A percentile compares a stretch with the other conserved stretches of the same genome.
phyloP scores from a whole-genome alignment of 106 monocot genomes.

The Xerophyta viscosa region DNA sequence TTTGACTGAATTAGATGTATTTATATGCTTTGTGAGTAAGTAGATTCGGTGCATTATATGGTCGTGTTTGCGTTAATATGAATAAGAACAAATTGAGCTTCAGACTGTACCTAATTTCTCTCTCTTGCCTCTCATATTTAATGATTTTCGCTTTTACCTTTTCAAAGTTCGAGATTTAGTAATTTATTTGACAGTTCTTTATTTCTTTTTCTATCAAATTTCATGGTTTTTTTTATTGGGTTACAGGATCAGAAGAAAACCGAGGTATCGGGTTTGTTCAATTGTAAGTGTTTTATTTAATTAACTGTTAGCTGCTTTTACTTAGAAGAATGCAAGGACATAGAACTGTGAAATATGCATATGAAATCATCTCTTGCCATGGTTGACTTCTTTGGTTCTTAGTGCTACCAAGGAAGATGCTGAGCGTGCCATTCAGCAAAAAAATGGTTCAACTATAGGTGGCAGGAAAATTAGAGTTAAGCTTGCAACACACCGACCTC shows the following conservation, averaged over 20 bases:
- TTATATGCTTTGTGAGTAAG: too few relatives aligned
- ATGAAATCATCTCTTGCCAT: not conserved
- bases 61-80: too few relatives aligned
- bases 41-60: too few relatives aligned
- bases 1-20: too few relatives aligned
- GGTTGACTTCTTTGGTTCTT: not conserved
- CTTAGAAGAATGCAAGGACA: not conserved
- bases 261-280: conserved; percentile 65
- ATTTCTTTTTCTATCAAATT: not conserved
- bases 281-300: conserved; percentile 40
- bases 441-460: conserved; percentile 55
- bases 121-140: too few relatives aligned
- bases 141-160: too few relatives aligned
- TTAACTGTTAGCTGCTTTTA: not conserved
- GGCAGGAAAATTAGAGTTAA: conserved; percentile 84
- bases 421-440: conserved; percentile 65
- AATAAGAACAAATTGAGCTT: too few relatives aligned
- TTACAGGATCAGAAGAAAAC: conserved; percentile 51
- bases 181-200: too few relatives aligned
- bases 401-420: conserved; percentile 86
- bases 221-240: not conserved
- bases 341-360: not conserved
- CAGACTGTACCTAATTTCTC: too few relatives aligned
- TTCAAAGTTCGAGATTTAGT: too few relatives aligned
- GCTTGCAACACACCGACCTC: conserved; percentile 63